phyloP scores from a whole-genome alignment of 106 monocot genomes.

The Posidonia australis region DNA sequence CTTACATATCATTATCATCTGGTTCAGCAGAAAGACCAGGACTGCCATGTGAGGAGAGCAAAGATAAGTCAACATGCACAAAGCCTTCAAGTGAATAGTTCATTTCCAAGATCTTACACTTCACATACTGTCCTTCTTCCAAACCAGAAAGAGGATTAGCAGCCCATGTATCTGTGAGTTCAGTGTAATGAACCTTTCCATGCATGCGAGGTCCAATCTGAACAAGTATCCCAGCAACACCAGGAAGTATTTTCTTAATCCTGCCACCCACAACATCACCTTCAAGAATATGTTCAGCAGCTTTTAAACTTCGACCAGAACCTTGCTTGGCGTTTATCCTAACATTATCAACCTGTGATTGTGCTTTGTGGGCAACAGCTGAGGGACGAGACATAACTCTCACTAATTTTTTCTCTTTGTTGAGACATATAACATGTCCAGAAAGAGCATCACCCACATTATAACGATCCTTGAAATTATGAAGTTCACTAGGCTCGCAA shows the following conservation, averaged over 20 bases:
- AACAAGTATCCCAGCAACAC: conserved; percentile 76
- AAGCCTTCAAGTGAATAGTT: conserved; percentile 42
- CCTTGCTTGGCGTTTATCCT: conserved; percentile 6
- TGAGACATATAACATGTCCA: conserved; percentile 43
- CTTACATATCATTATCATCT: conserved; percentile 31
- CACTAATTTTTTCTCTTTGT: conserved; percentile 53
- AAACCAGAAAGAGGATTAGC: conserved; percentile 47
- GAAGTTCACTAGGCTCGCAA: conserved; percentile 61
- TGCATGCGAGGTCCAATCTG: conserved; percentile 82
- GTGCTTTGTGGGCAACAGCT: not conserved
- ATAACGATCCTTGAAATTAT: conserved; percentile 60
- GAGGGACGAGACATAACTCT: conserved; percentile 21
- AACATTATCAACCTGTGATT: not conserved
- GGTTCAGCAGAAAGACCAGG: not conserved
- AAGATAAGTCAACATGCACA: conserved; percentile 74
- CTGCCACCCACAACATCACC: conserved; percentile 70
- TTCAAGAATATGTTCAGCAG: conserved; percentile 29
- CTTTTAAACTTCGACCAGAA: conserved; percentile 10
- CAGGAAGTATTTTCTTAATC: conserved; percentile 73
- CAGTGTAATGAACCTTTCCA: conserved; percentile 87
- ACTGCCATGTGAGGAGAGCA: conserved; percentile 32
- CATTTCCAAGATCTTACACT: conserved; percentile 68
- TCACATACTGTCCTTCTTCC: conserved; percentile 76
- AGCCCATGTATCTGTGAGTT: conserved; percentile 57
- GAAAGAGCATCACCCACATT: conserved; percentile 45